Conservation (phyloP, 371 early-diverging fungal species). For the Ordospora colligata region DNA sequence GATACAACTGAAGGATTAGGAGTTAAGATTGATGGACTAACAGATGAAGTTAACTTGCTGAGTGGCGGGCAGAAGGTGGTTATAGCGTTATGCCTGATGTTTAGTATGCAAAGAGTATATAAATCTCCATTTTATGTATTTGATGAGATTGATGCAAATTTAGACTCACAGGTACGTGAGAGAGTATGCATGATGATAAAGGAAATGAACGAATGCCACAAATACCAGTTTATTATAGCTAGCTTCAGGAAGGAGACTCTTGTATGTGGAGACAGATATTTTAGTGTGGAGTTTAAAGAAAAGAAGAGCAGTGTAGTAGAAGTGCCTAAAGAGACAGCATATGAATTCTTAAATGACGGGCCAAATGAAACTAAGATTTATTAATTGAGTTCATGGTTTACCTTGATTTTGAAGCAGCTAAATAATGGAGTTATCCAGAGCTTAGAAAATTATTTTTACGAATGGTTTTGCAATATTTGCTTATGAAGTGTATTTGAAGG, state of each 20-base stretch:
- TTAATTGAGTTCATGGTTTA: background rate
- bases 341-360: background rate
- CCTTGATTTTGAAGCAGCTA: background rate
- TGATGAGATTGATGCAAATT: constrained; percentile 98
- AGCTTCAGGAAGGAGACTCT: constrained; percentile 56
- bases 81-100: constrained; percentile 87
- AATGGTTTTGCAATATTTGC: background rate
- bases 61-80: constrained; percentile 97
- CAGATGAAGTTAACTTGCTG: constrained; percentile 22
- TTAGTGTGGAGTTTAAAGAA: constrained; percentile 39
- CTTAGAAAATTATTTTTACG: background rate
- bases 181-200: constrained; percentile 37
- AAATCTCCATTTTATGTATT: constrained; percentile 98
- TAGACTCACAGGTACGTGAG: constrained; percentile 65
- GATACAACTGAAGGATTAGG: constrained; percentile 3
- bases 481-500: background rate
- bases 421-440: too few species aligned
- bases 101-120: constrained; percentile 93
- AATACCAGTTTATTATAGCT: constrained; percentile 54
- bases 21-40: constrained; percentile 15
- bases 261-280: constrained; percentile 46
- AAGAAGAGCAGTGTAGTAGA: constrained; percentile 38
- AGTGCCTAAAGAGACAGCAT: constrained; percentile 1
- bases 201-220: constrained; percentile 7
- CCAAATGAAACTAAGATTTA: background rate